A percentile compares a stretch with the other conserved stretches of the same genome.
These are phyloP conservation scores for Aureobasidium sp. DNA, from an alignment of 2,329 filamentous ascomycete species.

Conservation along the genomic window DNA sequence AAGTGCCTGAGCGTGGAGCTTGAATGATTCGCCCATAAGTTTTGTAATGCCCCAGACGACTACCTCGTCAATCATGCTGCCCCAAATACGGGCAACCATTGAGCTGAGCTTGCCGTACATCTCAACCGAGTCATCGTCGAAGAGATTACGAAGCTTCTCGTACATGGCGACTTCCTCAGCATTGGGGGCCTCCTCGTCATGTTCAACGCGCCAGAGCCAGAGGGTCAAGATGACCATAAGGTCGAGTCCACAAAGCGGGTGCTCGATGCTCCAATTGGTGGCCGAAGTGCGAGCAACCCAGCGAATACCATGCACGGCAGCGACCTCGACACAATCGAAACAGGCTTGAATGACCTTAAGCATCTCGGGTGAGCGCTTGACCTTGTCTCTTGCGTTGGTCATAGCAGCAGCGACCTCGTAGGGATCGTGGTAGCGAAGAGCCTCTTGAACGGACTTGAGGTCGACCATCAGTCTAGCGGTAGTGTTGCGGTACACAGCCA, in stretches of 20 bases:
- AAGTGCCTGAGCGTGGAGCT: slow-evolving; percentile 94
- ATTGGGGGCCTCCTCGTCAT: slow-evolving; percentile 92
- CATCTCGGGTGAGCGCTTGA: slow-evolving; percentile 97
- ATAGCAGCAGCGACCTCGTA: slow-evolving; percentile 98
- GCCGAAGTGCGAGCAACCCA: slow-evolving; percentile 99
- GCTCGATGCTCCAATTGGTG: slow-evolving; percentile 99
- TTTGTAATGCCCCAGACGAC: slow-evolving; percentile 99
- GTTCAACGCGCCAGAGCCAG: slow-evolving; percentile 99
- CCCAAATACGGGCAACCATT: slow-evolving; percentile 96
- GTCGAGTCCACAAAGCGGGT: slow-evolving; percentile 96
- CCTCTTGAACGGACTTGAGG: slow-evolving; percentile 95
- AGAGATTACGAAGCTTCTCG: slow-evolving; percentile 89
- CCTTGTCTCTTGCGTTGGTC: slow-evolving; percentile 92
- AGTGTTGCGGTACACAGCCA: slow-evolving; percentile 96
- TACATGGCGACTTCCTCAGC: slow-evolving; percentile 91
- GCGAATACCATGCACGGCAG: slow-evolving; percentile 92
- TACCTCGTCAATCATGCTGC: slow-evolving; percentile 97
- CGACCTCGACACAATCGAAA: slow-evolving; percentile 98
- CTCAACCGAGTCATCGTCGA: slow-evolving; percentile 91
- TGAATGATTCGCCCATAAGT: slow-evolving; percentile 98
- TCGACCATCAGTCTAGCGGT: slow-evolving; percentile 94
- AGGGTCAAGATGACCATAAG: slow-evolving; percentile 98
- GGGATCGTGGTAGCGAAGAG: slow-evolving; percentile 94
- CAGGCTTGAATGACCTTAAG: slow-evolving; percentile 98
- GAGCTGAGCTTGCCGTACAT: slow-evolving; percentile 86